A percentile compares a stretch with the other conserved stretches of the same genome.
phyloP scores from a whole-genome alignment of 2,329 filamentous ascomycete species.

The Paraphaeosphaeria sporulosa region DNA sequence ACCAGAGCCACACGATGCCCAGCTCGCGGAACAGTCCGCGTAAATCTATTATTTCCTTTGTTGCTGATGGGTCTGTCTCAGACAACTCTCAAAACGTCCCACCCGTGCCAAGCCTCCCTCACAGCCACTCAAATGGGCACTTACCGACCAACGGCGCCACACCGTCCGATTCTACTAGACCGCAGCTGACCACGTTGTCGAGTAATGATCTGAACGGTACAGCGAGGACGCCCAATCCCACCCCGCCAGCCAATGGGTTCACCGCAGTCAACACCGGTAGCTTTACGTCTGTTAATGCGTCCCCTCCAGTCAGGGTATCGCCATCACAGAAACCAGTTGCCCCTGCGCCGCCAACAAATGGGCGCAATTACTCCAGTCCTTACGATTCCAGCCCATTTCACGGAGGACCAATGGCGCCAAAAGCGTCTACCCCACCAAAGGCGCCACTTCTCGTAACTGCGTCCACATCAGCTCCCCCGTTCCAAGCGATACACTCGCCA shows the following conservation, averaged over 20 bases:
- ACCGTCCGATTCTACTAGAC: conserved; percentile 29
- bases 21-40: conserved; percentile 37
- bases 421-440: conserved; percentile 23
- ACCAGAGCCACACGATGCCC: conserved; percentile 36
- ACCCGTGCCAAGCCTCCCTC: conserved; percentile 27
- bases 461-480: conserved; percentile 18
- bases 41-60: conserved; percentile 36
- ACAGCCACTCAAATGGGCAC: conserved; percentile 27
- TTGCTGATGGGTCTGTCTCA: conserved; percentile 26
- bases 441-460: conserved; percentile 22
- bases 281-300: conserved; percentile 36
- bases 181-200: conserved; percentile 38
- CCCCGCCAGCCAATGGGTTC: conserved; percentile 25
- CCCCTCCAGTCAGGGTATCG: conserved; percentile 24
- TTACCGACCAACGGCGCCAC: conserved; percentile 24
- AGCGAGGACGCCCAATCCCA: conserved; percentile 22
- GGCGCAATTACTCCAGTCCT: conserved; percentile 38
- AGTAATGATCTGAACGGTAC: conserved; percentile 41
- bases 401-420: conserved; percentile 19
- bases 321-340: conserved; percentile 22
- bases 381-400: conserved; percentile 35
- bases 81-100: conserved; percentile 42
- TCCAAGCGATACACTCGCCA: conserved; percentile 24
- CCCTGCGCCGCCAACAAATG: conserved; percentile 23
- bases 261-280: conserved; percentile 31